Evolutionary conservation across 345 rosid species (phyloP), one percentile per base, ranked within the genome.

Genomic region (Microthlaspi erraticum): DNA sequence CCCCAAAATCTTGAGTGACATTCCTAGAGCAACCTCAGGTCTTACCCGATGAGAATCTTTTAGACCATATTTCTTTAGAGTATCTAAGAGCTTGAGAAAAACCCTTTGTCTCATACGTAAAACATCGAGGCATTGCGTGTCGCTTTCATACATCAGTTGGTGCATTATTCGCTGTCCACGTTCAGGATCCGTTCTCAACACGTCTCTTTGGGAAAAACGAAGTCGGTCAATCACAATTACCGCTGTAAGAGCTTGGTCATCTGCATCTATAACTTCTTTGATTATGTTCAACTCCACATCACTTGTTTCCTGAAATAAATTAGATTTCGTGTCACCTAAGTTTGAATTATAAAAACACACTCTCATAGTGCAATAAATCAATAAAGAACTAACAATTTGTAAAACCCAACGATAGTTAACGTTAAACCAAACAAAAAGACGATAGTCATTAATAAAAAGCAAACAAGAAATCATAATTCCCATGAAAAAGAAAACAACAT

Each of bases 21-120:
- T 48, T 9, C 53, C 53, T 48, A 48, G 19, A 48, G 53, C 53
- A 48, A 48, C 53, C 53, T 48, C 53, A 18, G 31, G 10, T 48
- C 13, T 48, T 48, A 48, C 13, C 13, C 53, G 6, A 19, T 48
- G 53, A 48, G 23, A 46, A 11, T 48, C 7, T 9, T 18, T 48
- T 18, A 18, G 51, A 48, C 29, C 53, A 11, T 48, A 48, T 19
- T 0, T 19, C 23, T 19, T 19, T 19, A 48, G n/a, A 10, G 13
- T 48, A 48, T 48, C 17, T 48, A 48, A 3, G 52, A 19, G 53
- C 10, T 48, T 18, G 17, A 20, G 23, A 7, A 43, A 43, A 5
- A 43, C 17, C n/a, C 48, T 43, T 43, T 43, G 48, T 14, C 8
- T n/a, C 48, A 43, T 43, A 43, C 17, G 48, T 43, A 43, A 43